Base-by-base conservation (phyloP, 805 yeast genomes). In the Grigorovia yakushimaensis region DNA sequence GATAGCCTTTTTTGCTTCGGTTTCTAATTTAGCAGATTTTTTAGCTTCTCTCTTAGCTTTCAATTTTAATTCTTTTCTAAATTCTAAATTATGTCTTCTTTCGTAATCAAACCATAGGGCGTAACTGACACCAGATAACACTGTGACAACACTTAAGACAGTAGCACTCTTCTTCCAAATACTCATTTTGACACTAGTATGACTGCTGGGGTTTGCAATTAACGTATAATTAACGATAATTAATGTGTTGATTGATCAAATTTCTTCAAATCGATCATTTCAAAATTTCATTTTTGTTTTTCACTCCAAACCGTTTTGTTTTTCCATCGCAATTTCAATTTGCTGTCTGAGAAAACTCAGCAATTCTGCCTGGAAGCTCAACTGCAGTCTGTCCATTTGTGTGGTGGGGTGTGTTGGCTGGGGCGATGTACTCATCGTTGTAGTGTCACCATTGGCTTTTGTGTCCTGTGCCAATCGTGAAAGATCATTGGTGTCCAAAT, bases 51-150 rank as follows among this genome's bases (percentile, higher is more conserved):
- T 73, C 59, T 74, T 76, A 49, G 81, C 76, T 61, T 76, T 74
- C 17, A 78, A 79, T 61, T 78, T 78, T 60, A 93, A 74, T 42
- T 76, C 64, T 60, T 77, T 81, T 74, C 98, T 85, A 76, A 93
- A 94, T 49, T 78, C 84, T 19, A 84, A 67, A 49, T 84, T 79
- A 68, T 74, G 73, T 71, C 98, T 85, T 71, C 98, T 87, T 69
- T 77, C 76, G 73, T 88, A 85, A 71, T 93, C 99, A 62, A 94
- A 94, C 72, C 87, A 93, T 37, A 79, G 71, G 48, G 91, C 86
- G 69, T 93, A 91, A 17, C 85, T 88, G 43, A 79, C 65, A 17
- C 74, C 62, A 36, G 83, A 80, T 24, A 81, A 68, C 23, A 82
- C 77, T 18, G 75, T 70, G 24, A 42, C 39, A 1, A 41, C 47